Evolutionary conservation across 495 filamentous ascomycete genomes (phyloP), one percentile per base, ranked within the genome.

Genomic region (Aspergillus nanangensis): DNA sequence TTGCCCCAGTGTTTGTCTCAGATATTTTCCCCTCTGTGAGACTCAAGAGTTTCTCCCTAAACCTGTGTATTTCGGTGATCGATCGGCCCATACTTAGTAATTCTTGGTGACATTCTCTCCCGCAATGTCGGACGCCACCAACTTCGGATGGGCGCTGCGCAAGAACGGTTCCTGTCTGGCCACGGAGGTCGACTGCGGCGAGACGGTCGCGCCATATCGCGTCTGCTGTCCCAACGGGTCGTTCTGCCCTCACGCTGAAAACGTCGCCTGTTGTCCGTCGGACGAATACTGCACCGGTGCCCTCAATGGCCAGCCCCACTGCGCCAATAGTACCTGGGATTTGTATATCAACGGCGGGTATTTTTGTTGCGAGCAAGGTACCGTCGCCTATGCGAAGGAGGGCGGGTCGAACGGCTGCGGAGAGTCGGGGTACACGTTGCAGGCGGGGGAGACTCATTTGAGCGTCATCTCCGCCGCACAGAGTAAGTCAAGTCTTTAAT

Each of bases 241-340:
- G 0, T 32, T 2, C 31, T 52, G 49, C 18, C 47, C 47, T 5
- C n/a, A 38, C 37, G 43, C 38, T 9, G 22, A 42, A 10, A 43
- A 47, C n/a, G 38, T 43, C 31, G 49, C 32, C 10, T 52, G 49
- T 15, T 52, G 49, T 27, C 44, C 43, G 0, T 27, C 21, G 3
- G 22, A 20, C 4, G 8, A 11, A 0, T 24, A 38, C 19, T 52
- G 43, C 32, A 33, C 29, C 21, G 43, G n/a, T 5, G 23, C 38
- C 2, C 22, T 52, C 7, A 13, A 37, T n/a, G 37, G 14, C 13
- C 15, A 31, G 10, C 43, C 43, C 3, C 13, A 5, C 23, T 52
- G 49, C 21, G 49, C 49, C 9, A 43, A 47, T 14, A 10, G 15
- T 2, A 47, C 43, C 3, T 52, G 49, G 43, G 38, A 52, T 52